These are phyloP conservation scores for Trametes pubescens DNA, from an alignment of 1,284 basidiomycete species.

Conservation along the genomic window DNA sequence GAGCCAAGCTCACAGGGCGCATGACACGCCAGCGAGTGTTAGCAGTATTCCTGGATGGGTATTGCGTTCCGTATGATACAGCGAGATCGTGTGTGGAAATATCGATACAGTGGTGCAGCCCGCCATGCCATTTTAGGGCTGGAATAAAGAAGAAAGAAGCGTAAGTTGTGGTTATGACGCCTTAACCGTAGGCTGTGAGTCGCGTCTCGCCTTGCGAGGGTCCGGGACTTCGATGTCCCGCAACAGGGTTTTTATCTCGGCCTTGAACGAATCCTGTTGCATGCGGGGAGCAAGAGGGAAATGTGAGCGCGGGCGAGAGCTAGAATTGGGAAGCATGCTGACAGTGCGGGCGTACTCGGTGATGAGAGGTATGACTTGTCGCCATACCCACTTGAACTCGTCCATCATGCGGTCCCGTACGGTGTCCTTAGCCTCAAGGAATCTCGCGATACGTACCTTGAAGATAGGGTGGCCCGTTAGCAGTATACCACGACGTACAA, in stretches of 20 bases:
- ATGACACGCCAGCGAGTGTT: no score
- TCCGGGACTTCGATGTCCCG: conserved; percentile 22
- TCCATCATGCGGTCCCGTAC: conserved; percentile 57
- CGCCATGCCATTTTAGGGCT: conserved; percentile 1
- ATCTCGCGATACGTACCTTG: conserved; percentile 57
- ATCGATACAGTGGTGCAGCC: neutral
- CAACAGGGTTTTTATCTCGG: conserved; percentile 16
- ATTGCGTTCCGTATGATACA: neutral
- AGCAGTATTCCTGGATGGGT: neutral
- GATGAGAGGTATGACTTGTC: conserved; percentile 52
- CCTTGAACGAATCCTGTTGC: conserved; percentile 22
- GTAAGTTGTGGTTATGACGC: conserved; percentile 7
- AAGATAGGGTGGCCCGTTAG: neutral
- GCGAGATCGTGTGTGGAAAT: neutral
- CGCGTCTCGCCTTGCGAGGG: conserved; percentile 25
- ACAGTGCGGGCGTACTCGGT: conserved; percentile 52
- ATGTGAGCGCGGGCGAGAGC: neutral
- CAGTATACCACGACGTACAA: neutral
- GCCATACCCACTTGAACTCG: conserved; percentile 62
- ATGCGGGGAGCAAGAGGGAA: neutral
- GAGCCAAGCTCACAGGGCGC: no score
- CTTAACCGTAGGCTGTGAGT: conserved; percentile 1
- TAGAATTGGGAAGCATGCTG: conserved; percentile 30
- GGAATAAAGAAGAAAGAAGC: neutral
- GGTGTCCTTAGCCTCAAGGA: conserved; percentile 49